Evolutionary conservation across 2,329 filamentous ascomycete species (phyloP), one percentile per base, ranked within the genome.

Genomic region (Diatrype stigma): DNA sequence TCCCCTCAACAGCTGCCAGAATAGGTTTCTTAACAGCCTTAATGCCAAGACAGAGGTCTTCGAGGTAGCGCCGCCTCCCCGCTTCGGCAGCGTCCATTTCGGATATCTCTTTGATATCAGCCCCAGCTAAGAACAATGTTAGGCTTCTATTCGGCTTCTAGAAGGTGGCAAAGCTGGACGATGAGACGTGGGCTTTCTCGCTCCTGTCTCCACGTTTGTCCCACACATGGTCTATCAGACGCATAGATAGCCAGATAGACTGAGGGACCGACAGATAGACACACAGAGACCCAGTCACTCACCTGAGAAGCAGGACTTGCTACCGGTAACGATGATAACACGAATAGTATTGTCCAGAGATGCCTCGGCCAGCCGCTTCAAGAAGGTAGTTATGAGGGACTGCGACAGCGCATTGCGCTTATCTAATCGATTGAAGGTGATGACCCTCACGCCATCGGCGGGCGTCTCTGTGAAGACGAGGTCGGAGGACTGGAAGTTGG

Each of bases 1-100:
- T 70, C 46, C 77, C 76, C 55, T 75, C 70, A 21, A 79, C 75
- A 19, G 74, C 75, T 10, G 75, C 76, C 50, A 80, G 67, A 45
- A 78, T 57, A 2, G 76, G 77, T 59, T 79, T 79, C 28, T 64
- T 63, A 55, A 73, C 66, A n/a, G 53, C 52, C 21, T 61, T 62
- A 45, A 73, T 64, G 16, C 63, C 68, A 45, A 65, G 56, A 28
- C 64, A 66, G 21, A 79, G 69, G 55, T 78, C 70, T 60, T 72
- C 67, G 50, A 72, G 64, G 54, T 65, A 72, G 34, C 51, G 51
- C 16, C 52, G 54, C 38, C 54, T 48, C 30, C 62, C 57, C 6
- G 67, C 69, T 26, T 60, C 57, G 11, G 59, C 51, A 3, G 64
- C 63, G 5, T 59, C 56, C 16, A 71, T 51, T 30, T 56, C 52